Evolutionary conservation across 1,284 basidiomycete species (phyloP), one percentile per base, ranked within the genome.

Genomic region (Cutaneotrichosporon sp.): DNA sequence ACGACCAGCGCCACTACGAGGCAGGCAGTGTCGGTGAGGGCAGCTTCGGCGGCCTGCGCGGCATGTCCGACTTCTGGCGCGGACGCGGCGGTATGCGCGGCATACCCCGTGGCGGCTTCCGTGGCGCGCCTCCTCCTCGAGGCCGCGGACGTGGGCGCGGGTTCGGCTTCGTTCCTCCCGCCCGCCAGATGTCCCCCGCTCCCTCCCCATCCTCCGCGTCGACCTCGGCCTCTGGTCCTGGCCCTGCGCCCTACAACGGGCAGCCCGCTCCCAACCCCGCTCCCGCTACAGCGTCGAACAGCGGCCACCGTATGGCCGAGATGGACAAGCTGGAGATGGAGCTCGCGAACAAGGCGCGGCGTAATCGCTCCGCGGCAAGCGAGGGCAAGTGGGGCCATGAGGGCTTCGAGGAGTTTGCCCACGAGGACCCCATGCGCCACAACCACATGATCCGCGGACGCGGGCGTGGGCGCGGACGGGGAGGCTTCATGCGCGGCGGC

Each of bases 1-100:
- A 94, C 72, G 92, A 94, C 75, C 91, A 94, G 75, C 87, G 92
- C 53, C 80, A 69, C 27, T 68, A 68, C 57, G 67, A 69, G 5
- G 51, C 59, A 6, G 74, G 72, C 10, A 43, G 56, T 88, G 65
- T 79, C 88, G 75, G 89, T 87, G 79, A 89, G 87, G 80, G 86
- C 46, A 54, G 53, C 46, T 54, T 51, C 38, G 22, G 36, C 31
- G 57, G 56, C 34, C 54, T 25, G 3, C 52, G 46, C 27, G 45
- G 47, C 83, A 89, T 73, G 71, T 69, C 69, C 66, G 89, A 87
- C 47, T 85, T 85, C 61, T 88, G 89, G 87, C 84, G 88, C 71
- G 84, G 85, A 50, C 83, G 87, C 18, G 85, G 86, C 13, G 83
- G 88, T 8, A 87, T 45, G 9, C 50, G 59, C 14, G 65, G 64